These are phyloP conservation scores for Termitomyces sp. DNA, from an alignment of 768 basidiomycete species.

Conservation along the genomic window DNA sequence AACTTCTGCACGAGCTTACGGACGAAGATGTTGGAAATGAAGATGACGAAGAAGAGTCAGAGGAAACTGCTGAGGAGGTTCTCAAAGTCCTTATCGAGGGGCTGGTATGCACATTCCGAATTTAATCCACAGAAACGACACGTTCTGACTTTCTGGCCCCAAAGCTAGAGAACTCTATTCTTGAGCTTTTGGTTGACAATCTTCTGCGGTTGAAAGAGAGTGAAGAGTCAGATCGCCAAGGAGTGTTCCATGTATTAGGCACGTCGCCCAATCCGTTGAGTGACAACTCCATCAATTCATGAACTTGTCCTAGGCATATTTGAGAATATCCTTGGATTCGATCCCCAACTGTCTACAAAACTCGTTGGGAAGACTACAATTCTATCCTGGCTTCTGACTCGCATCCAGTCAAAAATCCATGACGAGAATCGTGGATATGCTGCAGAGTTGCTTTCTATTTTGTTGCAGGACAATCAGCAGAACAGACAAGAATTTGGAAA, in stretches of 20 bases:
- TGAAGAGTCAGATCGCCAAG: conserved; percentile 89
- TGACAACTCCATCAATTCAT: background rate
- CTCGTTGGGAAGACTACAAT: conserved; percentile 75
- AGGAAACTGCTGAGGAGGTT: conserved; percentile 58
- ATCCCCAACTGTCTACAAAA: conserved; percentile 66
- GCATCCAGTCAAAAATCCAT: conserved; percentile 68
- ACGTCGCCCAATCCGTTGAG: conserved; percentile 8
- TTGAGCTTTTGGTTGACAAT: conserved; percentile 90
- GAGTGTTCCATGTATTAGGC: conserved; percentile 93
- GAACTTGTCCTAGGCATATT: conserved; percentile 61
- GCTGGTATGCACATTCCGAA: conserved; percentile 50
- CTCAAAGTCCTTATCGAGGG: conserved; percentile 72
- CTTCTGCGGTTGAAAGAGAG: conserved; percentile 82
- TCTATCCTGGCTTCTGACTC: conserved; percentile 73
- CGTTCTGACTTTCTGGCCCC: conserved; percentile 2
- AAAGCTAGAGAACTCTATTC: conserved; percentile 77
- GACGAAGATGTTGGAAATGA: conserved; percentile 94
- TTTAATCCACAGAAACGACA: background rate
- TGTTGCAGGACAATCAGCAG: conserved; percentile 69
- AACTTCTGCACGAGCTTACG: conserved; percentile 89
- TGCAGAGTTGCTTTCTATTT: conserved; percentile 88
- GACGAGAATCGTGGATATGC: conserved; percentile 94
- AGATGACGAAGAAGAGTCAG: conserved; percentile 62
- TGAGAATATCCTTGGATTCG: conserved; percentile 88
- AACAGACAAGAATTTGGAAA: conserved; percentile 71